phyloP scores from a whole-genome alignment of 441 rosid species.

The Adansonia rubrostipa region DNA sequence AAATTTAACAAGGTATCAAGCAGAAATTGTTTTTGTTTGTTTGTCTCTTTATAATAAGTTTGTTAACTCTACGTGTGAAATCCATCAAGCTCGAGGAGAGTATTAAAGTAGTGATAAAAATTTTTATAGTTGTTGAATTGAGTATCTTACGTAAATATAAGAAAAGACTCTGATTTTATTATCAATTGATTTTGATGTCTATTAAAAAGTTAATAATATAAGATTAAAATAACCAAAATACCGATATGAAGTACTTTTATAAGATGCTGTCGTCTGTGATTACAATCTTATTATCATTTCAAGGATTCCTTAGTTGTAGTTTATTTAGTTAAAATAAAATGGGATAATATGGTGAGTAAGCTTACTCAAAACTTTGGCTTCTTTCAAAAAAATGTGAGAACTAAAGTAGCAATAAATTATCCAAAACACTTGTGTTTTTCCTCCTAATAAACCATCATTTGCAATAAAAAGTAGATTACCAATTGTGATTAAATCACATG shows the following conservation, averaged over 20 bases:
- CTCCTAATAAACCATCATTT: background rate
- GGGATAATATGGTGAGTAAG: background rate
- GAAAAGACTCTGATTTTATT: too few species aligned
- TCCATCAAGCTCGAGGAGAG: too few species aligned
- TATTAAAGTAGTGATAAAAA: too few species aligned
- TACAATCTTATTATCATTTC: background rate
- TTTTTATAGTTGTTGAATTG: too few species aligned
- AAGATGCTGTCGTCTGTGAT: background rate
- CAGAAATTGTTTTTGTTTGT: too few species aligned
- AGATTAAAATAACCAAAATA: background rate
- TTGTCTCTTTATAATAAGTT: too few species aligned
- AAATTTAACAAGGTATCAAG: too few species aligned
- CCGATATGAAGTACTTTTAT: background rate
- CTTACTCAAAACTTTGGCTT: conserved; percentile 15
- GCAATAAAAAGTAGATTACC: background rate
- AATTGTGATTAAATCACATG: background rate
- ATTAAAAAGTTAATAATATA: too few species aligned
- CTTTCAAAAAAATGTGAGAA: background rate
- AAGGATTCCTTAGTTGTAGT: conserved; percentile 1
- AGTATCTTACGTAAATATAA: background rate
- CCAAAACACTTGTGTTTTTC: background rate
- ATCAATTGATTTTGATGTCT: background rate
- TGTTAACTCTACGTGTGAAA: too few species aligned
- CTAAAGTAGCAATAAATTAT: background rate
- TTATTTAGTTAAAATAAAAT: background rate